These are phyloP conservation scores for Tetrahymena malaccensis DNA, from an alignment of 73 alveolate species.

Conservation along the genomic window DNA sequence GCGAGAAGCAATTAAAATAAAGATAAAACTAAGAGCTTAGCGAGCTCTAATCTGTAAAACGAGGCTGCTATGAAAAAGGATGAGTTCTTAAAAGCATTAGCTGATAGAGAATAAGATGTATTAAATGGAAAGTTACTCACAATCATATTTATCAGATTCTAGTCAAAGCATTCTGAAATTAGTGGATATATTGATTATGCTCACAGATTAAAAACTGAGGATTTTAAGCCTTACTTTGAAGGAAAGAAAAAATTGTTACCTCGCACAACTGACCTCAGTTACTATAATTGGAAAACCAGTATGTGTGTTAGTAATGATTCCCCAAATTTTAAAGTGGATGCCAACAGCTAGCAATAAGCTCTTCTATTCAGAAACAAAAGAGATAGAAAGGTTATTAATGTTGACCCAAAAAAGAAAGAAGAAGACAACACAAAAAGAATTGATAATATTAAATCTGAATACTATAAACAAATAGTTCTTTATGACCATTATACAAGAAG, in stretches of 20 bases:
- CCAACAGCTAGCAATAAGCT: constrained; percentile 71
- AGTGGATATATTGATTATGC: constrained; percentile 95
- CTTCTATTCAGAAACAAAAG: constrained; percentile 90
- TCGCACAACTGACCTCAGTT: constrained; percentile 81
- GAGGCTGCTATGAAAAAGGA: constrained; percentile 13
- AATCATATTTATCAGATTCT: constrained; percentile 87
- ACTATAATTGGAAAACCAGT: constrained; percentile 94
- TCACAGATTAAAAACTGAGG: constrained; percentile 89
- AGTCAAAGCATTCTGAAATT: constrained; percentile 62
- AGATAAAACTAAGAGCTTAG: constrained; percentile 61
- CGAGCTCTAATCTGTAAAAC: constrained; percentile 30
- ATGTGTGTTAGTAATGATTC: constrained; percentile 83
- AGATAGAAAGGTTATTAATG: constrained; percentile 90
- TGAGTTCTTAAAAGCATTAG: constrained; percentile 81
- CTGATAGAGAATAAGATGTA: constrained; percentile 72
- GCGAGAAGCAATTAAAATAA: constrained; percentile 69
- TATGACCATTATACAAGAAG: constrained; percentile 81
- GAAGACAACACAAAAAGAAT: constrained; percentile 90
- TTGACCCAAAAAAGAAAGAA: constrained; percentile 84
- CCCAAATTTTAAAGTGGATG: constrained; percentile 92
- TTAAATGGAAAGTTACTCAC: constrained; percentile 95
- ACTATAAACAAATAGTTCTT: constrained; percentile 73
- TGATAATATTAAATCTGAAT: constrained; percentile 67
- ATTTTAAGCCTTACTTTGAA: constrained; percentile 87
- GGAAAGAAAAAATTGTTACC: constrained; percentile 88